Conservation (phyloP, 306 rosid species). For the Begonia fuchsioides region DNA sequence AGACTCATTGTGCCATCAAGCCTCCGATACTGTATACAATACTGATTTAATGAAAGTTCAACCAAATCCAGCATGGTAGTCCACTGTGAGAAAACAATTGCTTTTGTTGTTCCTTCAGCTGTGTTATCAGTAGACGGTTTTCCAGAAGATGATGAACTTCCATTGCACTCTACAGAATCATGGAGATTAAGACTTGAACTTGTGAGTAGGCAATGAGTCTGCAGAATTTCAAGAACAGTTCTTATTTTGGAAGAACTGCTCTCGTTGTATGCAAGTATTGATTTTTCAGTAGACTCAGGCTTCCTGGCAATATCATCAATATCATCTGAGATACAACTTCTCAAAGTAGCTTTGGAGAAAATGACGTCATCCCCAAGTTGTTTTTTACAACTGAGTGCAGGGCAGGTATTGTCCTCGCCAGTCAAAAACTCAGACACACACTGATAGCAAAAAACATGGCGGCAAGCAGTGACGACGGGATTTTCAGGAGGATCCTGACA, state of each 20-base stretch:
- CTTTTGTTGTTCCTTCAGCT: conserved; percentile 43
- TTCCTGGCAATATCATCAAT: conserved; percentile 29
- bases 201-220: conserved; percentile 25
- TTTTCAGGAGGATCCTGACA: conserved; percentile 80
- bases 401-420: conserved; percentile 69
- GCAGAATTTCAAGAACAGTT: conserved; percentile 72
- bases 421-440: conserved; percentile 76
- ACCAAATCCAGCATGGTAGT: conserved; percentile 91
- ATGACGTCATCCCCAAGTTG: conserved; percentile 49
- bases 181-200: conserved; percentile 15
- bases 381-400: conserved; percentile 56
- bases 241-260: conserved; percentile 77
- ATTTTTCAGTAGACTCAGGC: conserved; percentile 30
- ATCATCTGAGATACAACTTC: conserved; percentile 55
- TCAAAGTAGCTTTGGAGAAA: conserved; percentile 69
- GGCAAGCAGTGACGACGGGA: conserved; percentile 78
- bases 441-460: conserved; percentile 90
- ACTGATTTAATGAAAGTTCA: conserved; percentile 35
- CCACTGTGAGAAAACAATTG: conserved; percentile 94
- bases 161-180: conserved; percentile 17
- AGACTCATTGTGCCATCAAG: conserved; percentile 91
- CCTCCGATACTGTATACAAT: conserved; percentile 51
- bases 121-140: conserved; percentile 18
- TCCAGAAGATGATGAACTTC: conserved; percentile 21
- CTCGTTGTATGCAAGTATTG: conserved; percentile 39